Evolutionary conservation across 1,284 basidiomycete species (phyloP).

Genomic region (Ustilago curta): DNA sequence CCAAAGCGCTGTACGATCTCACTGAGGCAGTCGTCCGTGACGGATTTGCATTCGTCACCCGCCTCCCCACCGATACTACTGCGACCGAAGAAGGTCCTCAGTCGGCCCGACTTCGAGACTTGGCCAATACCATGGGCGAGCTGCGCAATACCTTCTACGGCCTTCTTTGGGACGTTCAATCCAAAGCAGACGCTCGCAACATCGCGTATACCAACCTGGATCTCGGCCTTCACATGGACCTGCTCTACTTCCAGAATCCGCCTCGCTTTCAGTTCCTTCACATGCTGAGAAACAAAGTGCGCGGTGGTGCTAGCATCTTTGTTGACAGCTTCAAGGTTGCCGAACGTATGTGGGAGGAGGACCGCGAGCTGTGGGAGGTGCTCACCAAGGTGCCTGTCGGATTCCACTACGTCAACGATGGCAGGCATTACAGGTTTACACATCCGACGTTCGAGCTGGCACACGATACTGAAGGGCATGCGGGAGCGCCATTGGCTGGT

Average conservation of each 20-base stretch:
- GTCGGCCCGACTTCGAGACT: conserved; percentile 44
- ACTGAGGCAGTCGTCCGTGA: conserved; percentile 70
- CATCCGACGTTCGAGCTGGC: conserved; percentile 84
- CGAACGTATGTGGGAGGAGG: conserved; percentile 72
- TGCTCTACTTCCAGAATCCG: conserved; percentile 72
- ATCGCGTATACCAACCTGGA: conserved; percentile 94
- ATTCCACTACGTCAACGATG: conserved; percentile 94
- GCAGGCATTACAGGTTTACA: conserved; percentile 82
- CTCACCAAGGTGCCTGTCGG: conserved; percentile 78
- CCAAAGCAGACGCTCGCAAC: conserved; percentile 78
- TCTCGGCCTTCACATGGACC: conserved; percentile 90
- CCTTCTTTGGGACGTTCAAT: conserved; percentile 86
- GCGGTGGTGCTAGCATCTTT: conserved; percentile 87
- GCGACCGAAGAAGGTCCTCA: conserved; percentile 30
- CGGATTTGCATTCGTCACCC: conserved; percentile 73
- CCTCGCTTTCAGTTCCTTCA: conserved; percentile 93
- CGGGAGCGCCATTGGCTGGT: conserved; percentile 28
- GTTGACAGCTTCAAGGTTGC: conserved; percentile 84
- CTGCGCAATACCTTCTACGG: conserved; percentile 92
- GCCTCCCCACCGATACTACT: conserved; percentile 74
- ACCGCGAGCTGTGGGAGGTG: conserved; percentile 75
- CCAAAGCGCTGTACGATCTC: conserved; percentile 60
- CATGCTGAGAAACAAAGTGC: conserved; percentile 78
- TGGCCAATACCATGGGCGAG: conserved; percentile 74
- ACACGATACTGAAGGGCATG: conserved; percentile 47